phyloP scores from a whole-genome alignment of 108 stramenopile genomes.

The Nannochloropsis gaditana region DNA sequence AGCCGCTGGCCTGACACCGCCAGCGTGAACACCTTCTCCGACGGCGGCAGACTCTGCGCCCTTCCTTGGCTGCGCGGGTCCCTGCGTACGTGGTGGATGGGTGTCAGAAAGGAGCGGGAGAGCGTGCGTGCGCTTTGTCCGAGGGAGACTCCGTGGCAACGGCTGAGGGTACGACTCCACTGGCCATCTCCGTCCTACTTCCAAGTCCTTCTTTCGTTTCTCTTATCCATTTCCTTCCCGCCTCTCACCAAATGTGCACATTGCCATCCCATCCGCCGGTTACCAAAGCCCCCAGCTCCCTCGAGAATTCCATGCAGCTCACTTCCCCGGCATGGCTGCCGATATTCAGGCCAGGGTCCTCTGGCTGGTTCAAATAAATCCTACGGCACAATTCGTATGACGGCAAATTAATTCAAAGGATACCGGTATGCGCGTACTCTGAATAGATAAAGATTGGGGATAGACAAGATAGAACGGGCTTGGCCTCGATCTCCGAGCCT shows the following conservation, averaged over 20 bases:
- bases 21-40: conserved; percentile 36
- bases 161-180: neutral
- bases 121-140: neutral
- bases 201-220: neutral
- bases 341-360: conserved; percentile 20
- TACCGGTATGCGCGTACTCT: neutral
- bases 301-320: conserved; percentile 49
- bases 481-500: neutral
- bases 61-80: neutral
- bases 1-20: conserved; percentile 34
- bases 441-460: neutral
- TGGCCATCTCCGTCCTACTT: neutral
- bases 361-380: conserved; percentile 35
- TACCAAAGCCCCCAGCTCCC: conserved; percentile 31
- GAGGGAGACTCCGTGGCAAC: neutral
- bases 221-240: neutral
- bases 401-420: neutral
- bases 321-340: conserved; percentile 39
- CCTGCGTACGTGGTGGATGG: neutral
- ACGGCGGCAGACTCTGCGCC: neutral
- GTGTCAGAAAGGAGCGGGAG: neutral
- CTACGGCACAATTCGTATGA: conserved; percentile 8
- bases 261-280: conserved; percentile 49
- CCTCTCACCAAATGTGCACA: conserved; percentile 44
- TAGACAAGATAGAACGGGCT: too few relatives aligned